phyloP scores from a whole-genome alignment of 2,329 filamentous ascomycete genomes.

The Penicillium thymicola region DNA sequence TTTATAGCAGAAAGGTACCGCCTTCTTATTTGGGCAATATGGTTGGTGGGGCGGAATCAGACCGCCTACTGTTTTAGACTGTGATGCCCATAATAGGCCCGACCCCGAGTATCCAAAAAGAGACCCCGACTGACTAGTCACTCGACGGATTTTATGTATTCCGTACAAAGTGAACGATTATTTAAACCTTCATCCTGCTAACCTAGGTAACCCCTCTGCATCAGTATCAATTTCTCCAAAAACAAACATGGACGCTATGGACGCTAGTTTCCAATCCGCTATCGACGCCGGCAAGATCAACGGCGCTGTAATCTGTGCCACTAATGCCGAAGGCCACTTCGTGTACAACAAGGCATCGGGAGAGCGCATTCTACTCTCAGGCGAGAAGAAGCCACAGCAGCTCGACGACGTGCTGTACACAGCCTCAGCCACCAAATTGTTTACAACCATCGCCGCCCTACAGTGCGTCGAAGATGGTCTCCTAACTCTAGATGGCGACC shows the following conservation, averaged over 20 bases:
- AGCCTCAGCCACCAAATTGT: slow-evolving; percentile 42
- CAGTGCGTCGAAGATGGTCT: slow-evolving; percentile 55
- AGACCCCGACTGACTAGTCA: too few relatives aligned
- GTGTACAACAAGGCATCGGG: slow-evolving; percentile 43
- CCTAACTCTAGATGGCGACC: slow-evolving; percentile 47
- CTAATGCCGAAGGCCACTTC: slow-evolving; percentile 40
- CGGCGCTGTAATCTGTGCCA: slow-evolving; percentile 45
- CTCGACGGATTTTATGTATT: too few relatives aligned
- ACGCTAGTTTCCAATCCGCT: slow-evolving; percentile 39
- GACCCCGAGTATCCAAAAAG: too few relatives aligned
- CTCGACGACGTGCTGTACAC: slow-evolving; percentile 24
- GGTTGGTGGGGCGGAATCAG: too few relatives aligned
- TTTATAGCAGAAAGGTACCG: neutral
- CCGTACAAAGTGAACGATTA: neutral
- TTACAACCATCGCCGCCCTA: slow-evolving; percentile 53
- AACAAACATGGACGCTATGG: slow-evolving; percentile 27
- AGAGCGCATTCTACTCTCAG: slow-evolving; percentile 40
- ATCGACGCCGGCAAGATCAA: slow-evolving; percentile 47
- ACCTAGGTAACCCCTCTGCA: neutral
- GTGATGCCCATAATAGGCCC: too few relatives aligned
- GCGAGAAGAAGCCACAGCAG: slow-evolving; percentile 39
- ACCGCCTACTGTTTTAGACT: too few relatives aligned
- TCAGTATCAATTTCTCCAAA: neutral
- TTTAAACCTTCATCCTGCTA: neutral
- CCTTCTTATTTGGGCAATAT: neutral